Base-by-base conservation (phyloP, 1,284 basidiomycete genomes). In the Microbotryum saponariae region DNA sequence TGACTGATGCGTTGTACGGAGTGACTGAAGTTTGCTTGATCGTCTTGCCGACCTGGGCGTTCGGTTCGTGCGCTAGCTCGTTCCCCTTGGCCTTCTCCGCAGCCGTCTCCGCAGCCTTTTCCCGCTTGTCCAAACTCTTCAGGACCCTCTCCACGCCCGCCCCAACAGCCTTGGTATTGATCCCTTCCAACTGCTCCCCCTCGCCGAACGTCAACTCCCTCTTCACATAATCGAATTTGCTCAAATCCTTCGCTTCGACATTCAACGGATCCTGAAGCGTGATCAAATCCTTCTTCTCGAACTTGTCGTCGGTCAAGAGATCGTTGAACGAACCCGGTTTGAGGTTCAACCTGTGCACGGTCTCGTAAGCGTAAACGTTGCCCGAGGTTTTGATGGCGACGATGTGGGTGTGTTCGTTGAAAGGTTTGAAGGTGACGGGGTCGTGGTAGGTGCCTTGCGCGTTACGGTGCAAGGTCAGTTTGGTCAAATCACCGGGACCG, bases 311-410 rank as follows among this genome's bases (percentile, higher is more conserved):
- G 27, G 81, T 83, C 7, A 98, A 79, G 18, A 98, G 78, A 76
- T 99, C 96, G 64, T 81, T 82, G 71, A 89, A 87, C 57, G 71
- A 69, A 3, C 62, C 55, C 7, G 82, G 74, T 75, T 89, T 96
- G 70, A 97, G 82, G 66, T 96, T 82, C 47, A 83, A 73, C 23
- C 80, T 74, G 60, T 77, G 75, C 46, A 79, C 73, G 0, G 77
- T 91, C 53, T 93, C 92, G 8, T 85, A 85, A 14, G 91, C 80
- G 73, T 88, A 96, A 2, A 96, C 92, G 73, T 96, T 94, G 7
- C 91, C 91, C 63, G 78, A 62, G 70, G 75, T 52, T 67, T 77
- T 57, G 70, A 78, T 70, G 2, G 76, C 77, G 0, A 76, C 74
- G 46, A 78, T 64, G 58, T 75, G 73, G 7, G 77, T 76, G 67